Conservation (phyloP, 106 monocot species). For the Dioscorea zingiberensis region DNA sequence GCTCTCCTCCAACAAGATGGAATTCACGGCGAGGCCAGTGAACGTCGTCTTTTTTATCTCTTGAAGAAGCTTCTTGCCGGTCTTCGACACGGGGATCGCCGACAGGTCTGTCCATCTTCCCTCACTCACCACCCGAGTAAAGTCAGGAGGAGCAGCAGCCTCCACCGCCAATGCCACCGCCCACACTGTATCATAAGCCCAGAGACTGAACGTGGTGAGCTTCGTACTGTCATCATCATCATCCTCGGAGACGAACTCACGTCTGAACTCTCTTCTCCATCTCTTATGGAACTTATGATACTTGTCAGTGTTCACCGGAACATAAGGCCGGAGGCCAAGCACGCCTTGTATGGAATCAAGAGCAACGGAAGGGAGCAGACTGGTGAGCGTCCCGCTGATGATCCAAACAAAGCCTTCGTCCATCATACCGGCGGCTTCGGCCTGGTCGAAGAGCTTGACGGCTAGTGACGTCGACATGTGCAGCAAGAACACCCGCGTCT, state of each 20-base stretch:
- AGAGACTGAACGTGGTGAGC: neutral
- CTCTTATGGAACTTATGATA: constrained; percentile 18
- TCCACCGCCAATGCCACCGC: constrained; percentile 31
- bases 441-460: constrained; percentile 22
- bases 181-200: constrained; percentile 18
- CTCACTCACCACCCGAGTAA: no score
- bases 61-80: neutral
- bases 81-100: no score
- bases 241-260: neutral
- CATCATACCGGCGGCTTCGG: constrained; percentile 42
- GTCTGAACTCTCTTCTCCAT: constrained; percentile 35
- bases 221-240: neutral
- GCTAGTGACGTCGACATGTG: constrained; percentile 37
- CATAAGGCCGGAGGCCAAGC: constrained; percentile 38
- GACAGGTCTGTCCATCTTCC: no score
- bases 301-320: constrained; percentile 11
- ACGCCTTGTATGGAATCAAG: constrained; percentile 38
- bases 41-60: constrained; percentile 9
- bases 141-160: neutral
- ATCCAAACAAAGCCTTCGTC: constrained; percentile 55
- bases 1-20: constrained; percentile 14
- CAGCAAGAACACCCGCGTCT: constrained; percentile 54
- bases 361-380: constrained; percentile 3
- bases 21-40: constrained; percentile 45
- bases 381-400: constrained; percentile 32